Evolutionary conservation across 768 basidiomycete genomes (phyloP).

Genomic region (Rhizopogon sp.): DNA sequence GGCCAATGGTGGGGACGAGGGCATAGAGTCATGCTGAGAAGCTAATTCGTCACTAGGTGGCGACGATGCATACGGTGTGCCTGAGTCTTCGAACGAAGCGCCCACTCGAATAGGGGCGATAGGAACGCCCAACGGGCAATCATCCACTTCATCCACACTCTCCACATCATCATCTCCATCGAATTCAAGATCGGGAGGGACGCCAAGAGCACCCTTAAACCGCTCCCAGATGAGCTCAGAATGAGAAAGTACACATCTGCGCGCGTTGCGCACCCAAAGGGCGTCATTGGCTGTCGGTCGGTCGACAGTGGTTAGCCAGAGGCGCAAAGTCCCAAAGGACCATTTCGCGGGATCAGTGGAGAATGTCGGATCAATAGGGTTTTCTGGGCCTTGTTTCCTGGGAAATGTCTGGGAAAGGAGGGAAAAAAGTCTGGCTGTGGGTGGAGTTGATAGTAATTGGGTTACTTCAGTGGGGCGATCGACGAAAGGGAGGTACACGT

Average conservation of each 20-base stretch:
- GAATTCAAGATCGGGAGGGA: constrained; percentile 78
- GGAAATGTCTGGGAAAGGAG: constrained; percentile 71
- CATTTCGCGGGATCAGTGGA: constrained; percentile 61
- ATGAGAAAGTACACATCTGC: constrained; percentile 70
- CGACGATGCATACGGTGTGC: not conserved
- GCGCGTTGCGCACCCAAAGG: constrained; percentile 66
- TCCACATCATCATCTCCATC: constrained; percentile 33
- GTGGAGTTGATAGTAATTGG: constrained; percentile 57
- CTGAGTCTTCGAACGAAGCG: not conserved
- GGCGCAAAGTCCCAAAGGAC: constrained; percentile 65
- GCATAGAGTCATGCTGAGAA: not conserved
- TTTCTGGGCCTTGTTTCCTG: constrained; percentile 20
- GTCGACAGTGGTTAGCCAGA: constrained; percentile 62
- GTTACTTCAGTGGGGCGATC: constrained; percentile 76
- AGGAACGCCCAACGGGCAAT: constrained; percentile 3
- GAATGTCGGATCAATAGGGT: constrained; percentile 25
- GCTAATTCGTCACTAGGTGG: not conserved
- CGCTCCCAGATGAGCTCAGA: constrained; percentile 91
- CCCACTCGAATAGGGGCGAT: constrained; percentile 26
- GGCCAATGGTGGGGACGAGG: constrained; percentile 7
- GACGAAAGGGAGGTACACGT: constrained; percentile 82
- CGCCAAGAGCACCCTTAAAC: constrained; percentile 81
- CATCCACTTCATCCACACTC: constrained; percentile 30
- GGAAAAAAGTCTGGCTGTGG: constrained; percentile 66
- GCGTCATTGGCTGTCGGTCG: constrained; percentile 63